Evolutionary conservation across 2,329 filamentous ascomycete species (phyloP), one percentile per base, ranked within the genome.

Genomic region (Monascus ruber): DNA sequence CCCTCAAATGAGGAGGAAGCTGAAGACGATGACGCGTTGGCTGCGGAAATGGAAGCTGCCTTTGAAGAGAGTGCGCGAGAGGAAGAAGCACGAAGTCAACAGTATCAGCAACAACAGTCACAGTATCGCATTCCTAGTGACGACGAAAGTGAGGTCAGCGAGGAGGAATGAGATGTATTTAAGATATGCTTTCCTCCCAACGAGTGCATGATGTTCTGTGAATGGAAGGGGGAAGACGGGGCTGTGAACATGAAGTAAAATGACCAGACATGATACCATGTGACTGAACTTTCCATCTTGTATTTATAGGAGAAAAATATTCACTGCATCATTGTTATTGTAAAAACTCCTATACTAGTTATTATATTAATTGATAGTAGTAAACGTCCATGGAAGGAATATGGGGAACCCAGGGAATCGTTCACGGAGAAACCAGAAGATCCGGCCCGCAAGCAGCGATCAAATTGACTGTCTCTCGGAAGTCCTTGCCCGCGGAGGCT

Each of bases 71-170:
- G 56, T 43, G 59, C 58, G 6, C 56, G 58, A 27, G 62, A 59
- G 43, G 61, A 61, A 42, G 59, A 64, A 43, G 67, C 70, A 25
- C 51, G 54, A 26, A 59, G 47, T 17, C 57, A 58, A 26, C 53
- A 57, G 9, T 55, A 56, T 37, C 47, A 48, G 10, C 49, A 58
- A 34, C 44, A 51, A 10, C 52, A 54, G 24, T 53, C 56, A 31
- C 54, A 53, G 26, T 62, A 61, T 25, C 46, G 48, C 39, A 47
- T 55, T 34, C 48, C 51, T 24, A 72, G 66, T 29, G 74, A 77
- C 11, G 62, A 68, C 38, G 77, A 81, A 56, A 81, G 77, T 47
- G 76, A 79, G 48, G 76, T 81, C 39, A 81, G 77, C 47, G 77
- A 81, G 54, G 77, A 81, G 55, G 77, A 81, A 53, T 81, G 46